Percentiles rank a stretch among this genome's conserved stretches.
Conservation (phyloP, 805 yeast species). For the Myxozyma melibiosi region DNA sequence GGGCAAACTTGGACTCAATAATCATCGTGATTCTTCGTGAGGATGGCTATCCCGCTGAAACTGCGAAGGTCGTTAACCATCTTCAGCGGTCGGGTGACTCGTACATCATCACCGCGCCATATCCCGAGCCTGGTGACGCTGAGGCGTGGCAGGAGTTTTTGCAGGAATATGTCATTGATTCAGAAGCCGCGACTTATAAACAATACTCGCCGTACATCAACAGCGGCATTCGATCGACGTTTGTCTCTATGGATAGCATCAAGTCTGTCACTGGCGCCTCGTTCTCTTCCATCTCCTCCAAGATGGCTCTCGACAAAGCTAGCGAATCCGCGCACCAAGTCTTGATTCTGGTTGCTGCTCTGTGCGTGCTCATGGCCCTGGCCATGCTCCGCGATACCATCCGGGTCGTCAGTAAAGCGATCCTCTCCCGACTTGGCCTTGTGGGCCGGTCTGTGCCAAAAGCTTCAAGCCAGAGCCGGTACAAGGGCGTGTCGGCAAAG, state of each 20-base stretch:
- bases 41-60: conserved; percentile 15
- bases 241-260: background rate
- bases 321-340: conserved; percentile 6
- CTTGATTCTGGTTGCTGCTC: background rate
- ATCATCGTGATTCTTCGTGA: conserved; percentile 20
- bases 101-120: background rate
- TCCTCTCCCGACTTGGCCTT: background rate
- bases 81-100: conserved; percentile 8
- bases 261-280: background rate
- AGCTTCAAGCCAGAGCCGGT: background rate
- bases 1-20: conserved; percentile 22
- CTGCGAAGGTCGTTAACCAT: conserved; percentile 19
- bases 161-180: background rate
- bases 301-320: background rate
- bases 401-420: conserved; percentile 9
- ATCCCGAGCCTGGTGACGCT: conserved; percentile 1
- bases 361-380: background rate
- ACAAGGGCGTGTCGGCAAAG: conserved; percentile 14
- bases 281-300: background rate
- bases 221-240: background rate
- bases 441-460: background rate
- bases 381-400: conserved; percentile 10
- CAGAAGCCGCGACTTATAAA: background rate
- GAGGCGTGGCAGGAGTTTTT: conserved; percentile 2
- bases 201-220: conserved; percentile 3